These are phyloP conservation scores for Terana coerulea DNA, from an alignment of 768 basidiomycete genomes.

Conservation along the genomic window DNA sequence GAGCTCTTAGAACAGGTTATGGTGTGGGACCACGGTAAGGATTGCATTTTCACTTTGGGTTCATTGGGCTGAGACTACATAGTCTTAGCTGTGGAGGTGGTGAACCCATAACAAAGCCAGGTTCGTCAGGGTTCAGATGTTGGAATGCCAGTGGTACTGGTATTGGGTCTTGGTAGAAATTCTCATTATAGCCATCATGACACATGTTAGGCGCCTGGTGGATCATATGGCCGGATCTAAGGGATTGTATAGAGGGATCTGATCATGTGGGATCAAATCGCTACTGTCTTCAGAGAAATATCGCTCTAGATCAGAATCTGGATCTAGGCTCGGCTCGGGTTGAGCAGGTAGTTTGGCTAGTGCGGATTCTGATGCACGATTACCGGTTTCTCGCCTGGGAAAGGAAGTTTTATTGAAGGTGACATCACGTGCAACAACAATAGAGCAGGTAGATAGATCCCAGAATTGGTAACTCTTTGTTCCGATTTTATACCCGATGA, in stretches of 20 bases:
- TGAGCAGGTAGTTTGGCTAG: not conserved
- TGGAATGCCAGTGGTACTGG: not conserved
- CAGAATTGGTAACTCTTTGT: too few species aligned
- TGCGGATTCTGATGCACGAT: not conserved
- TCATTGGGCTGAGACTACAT: too few species aligned
- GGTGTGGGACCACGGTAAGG: too few species aligned
- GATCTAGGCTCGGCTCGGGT: not conserved
- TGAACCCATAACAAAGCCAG: not conserved
- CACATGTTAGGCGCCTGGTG: not conserved
- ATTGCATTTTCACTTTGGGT: too few species aligned
- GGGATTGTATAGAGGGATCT: not conserved
- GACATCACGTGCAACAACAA: too few species aligned
- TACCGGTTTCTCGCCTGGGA: not conserved
- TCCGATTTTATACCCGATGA: too few species aligned
- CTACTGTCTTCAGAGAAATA: not conserved
- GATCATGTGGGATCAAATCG: too few species aligned
- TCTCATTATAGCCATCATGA: not conserved
- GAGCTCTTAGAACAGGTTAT: not conserved
- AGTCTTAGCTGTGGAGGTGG: not conserved
- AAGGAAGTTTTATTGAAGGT: too few species aligned
- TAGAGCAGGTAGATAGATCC: too few species aligned
- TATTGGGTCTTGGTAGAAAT: not conserved
- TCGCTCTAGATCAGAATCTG: not conserved
- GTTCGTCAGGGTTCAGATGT: not conserved
- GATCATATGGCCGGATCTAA: not conserved